Percentiles rank a stretch among this genome's conserved stretches.
Conservation (phyloP, 2,329 filamentous ascomycete species). For the Epichloe sibirici region DNA sequence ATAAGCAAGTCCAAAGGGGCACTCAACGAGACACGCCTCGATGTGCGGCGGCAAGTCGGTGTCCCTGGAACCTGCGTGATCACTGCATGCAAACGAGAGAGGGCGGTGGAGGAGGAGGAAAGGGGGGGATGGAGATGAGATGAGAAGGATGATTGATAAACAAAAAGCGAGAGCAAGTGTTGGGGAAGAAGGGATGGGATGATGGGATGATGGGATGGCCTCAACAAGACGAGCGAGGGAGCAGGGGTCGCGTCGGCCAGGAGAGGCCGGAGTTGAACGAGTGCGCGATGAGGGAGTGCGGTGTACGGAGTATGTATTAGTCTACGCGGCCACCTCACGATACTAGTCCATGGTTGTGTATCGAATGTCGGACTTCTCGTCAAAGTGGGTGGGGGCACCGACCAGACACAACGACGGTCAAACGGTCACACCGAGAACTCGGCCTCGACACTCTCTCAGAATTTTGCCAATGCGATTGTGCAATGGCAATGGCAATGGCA, state of each 20-base stretch:
- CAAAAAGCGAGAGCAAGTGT: background rate
- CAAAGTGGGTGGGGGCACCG: too few species aligned
- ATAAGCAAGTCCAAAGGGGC: background rate
- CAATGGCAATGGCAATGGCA: too few species aligned
- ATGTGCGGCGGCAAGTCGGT: background rate
- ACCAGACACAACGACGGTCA: too few species aligned
- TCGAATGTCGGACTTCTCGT: too few species aligned
- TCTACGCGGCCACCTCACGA: slow-evolving; percentile 2
- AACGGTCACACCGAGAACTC: too few species aligned
- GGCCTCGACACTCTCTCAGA: too few species aligned
- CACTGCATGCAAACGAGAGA: background rate
- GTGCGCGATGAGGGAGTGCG: background rate
- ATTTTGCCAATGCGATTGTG: too few species aligned
- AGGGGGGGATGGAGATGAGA: background rate
- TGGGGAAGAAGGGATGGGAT: background rate
- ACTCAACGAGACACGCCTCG: slow-evolving; percentile 3
- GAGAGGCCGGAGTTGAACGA: background rate
- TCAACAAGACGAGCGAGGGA: background rate
- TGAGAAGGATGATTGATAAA: background rate
- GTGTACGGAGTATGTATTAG: background rate
- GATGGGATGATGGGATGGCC: background rate
- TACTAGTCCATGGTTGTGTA: background rate
- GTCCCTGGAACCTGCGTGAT: background rate
- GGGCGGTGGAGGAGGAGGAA: background rate
- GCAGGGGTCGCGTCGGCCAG: slow-evolving; percentile 1